Base-by-base conservation (phyloP, 2,329 filamentous ascomycete genomes). In the Cordyceps cicadae region DNA sequence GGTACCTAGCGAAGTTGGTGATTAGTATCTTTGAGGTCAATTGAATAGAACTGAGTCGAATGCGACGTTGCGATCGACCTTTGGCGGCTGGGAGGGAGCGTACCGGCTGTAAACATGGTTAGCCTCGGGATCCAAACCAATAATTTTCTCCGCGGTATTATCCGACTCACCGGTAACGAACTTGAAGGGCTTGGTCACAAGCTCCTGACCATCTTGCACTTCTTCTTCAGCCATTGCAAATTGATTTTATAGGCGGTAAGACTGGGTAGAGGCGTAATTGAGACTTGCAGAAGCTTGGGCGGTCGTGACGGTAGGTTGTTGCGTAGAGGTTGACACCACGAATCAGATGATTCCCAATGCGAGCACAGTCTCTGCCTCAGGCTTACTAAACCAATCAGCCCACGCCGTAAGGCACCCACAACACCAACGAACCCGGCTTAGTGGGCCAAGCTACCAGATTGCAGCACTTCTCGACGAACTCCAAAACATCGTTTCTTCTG, bases 101-200 rank as follows among this genome's bases (percentile, higher is more conserved):
- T 76, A 79, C 77, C 77, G 70, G 77, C 77, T 79, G 70, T 66
- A 65, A 66, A 61, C 67, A 69, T 64, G 68, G 71, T 79, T 78
- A 78, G 75, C 73, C 70, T 75, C 71, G 72, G 71, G 66, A 66
- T 66, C 60, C 67, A 62, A 62, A 71, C 72, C 70, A 70, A 69
- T 61, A 57, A 59, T 57, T 60, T 62, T 63, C 41, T 60, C 54
- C 50, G 71, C 71, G 72, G 72, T 70, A 72, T 72, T 72, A 73
- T 72, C 66, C 62, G 62, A 77, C 90, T 78, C 85, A 96, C 92
- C 93, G 81, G 93, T 97, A 74, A 97, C 94, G 82, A 97, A 97
- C 89, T 99, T 99, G 89, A 99, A 99, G 79, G 95, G 95, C 87
- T 97, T 99, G 81, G 92, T 97, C 69, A 84, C 82, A 77, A 83